Percentiles rank a stretch among this genome's conserved stretches.
phyloP scores from a whole-genome alignment of 768 basidiomycete genomes.

The Lyophyllum shimeji region DNA sequence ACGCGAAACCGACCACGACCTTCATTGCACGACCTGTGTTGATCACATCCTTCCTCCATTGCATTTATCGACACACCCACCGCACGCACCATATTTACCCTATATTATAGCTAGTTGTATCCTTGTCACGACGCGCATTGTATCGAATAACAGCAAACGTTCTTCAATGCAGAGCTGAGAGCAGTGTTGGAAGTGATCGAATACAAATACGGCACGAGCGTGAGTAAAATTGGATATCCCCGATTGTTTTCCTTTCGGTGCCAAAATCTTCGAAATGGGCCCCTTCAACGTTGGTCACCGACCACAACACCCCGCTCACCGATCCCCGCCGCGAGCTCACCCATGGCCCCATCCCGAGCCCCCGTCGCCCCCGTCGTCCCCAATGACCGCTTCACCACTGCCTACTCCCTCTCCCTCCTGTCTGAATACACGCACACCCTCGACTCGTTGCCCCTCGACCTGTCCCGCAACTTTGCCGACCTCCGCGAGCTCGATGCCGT shows the following conservation, averaged over 20 bases:
- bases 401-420: slow-evolving; percentile 69
- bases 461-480: slow-evolving; percentile 93
- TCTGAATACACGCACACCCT: slow-evolving; percentile 89
- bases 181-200: neutral
- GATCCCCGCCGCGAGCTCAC: slow-evolving; percentile 4
- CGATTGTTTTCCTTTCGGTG: slow-evolving; percentile 11
- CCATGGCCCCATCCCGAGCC: slow-evolving; percentile 37
- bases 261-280: slow-evolving; percentile 13
- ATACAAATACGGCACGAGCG: slow-evolving; percentile 8
- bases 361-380: slow-evolving; percentile 20
- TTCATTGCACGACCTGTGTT: slow-evolving; percentile 11
- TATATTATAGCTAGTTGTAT: slow-evolving; percentile 19
- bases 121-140: slow-evolving; percentile 3
- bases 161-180: neutral
- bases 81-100: slow-evolving; percentile 1
- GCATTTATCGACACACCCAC: slow-evolving; percentile 2
- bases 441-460: slow-evolving; percentile 90
- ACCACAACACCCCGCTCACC: slow-evolving; percentile 9
- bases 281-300: slow-evolving; percentile 13
- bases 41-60: slow-evolving; percentile 9
- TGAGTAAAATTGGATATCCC: slow-evolving; percentile 22
- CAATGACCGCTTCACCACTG: slow-evolving; percentile 35
- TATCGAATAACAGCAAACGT: slow-evolving; percentile 7
- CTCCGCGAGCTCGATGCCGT: slow-evolving; percentile 98
- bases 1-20: neutral